Evolutionary conservation across 2,329 filamentous ascomycete genomes (phyloP), one percentile per base, ranked within the genome.

Genomic region (Claviceps fusiformis): DNA sequence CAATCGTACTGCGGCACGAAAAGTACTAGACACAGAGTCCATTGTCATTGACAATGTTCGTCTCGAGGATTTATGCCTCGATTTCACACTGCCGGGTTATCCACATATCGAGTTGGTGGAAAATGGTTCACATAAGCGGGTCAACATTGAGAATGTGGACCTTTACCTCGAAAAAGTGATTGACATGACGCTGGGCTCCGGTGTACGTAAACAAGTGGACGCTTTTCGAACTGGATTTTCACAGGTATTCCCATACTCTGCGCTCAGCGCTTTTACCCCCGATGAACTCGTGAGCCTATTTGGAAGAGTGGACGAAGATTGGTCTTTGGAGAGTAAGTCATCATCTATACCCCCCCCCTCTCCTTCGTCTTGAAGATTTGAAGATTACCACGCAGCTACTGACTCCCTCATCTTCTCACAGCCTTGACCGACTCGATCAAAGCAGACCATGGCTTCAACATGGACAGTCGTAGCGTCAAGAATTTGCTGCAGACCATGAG

Each of bases 391-490:
- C 9, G 46, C 35, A 43, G 7, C 24, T 39, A 54, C 56, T 57
- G 31, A 57, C 33, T 11, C n/a, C 6, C n/a, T 44, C 3, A 9
- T 37, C 29, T 33, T 13, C n/a, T 33, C 57, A 47, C 57, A 93
- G 89, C 93, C 57, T 81, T 98, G 45, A 95, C 95, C 81, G 93
- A 98, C 66, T 96, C 92, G 0, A 92, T 98, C 74, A 98, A 98
- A 73, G 93, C 93, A 33, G 93, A 98, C 63, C 93, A 98, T 67
- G 93, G 93, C 9, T 98, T 89, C 75, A 98, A 97, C 63, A 93
- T 98, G 81, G 93, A 98, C 67, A 97, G 92, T 76, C 88, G 86
- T 73, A 96, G 87, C 65, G 90, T 98, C 50, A 89, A 86, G 64
- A 97, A 98, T 64, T 70, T 98, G 60, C 77, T 98, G 19, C 90